Percentiles rank a stretch among this genome's conserved stretches.
These are phyloP conservation scores for Candida insectorum DNA, from an alignment of 805 yeast species.

Conservation along the genomic window DNA sequence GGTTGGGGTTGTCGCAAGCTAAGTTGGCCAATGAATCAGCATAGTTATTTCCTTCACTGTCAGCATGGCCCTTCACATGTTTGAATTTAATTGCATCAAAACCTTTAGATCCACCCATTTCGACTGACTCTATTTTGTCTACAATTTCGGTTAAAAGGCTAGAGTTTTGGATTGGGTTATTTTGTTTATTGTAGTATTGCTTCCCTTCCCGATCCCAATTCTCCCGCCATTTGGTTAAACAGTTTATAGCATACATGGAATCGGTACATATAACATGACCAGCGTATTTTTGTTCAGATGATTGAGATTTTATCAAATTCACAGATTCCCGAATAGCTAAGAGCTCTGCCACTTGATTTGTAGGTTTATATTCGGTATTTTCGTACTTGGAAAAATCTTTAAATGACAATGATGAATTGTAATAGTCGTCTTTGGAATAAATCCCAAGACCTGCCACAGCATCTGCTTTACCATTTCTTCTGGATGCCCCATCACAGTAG, in stretches of 20 bases:
- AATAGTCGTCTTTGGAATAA: conserved; percentile 25
- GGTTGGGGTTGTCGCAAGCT: conserved; percentile 43
- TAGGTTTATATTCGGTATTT: conserved; percentile 35
- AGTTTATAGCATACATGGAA: conserved; percentile 61
- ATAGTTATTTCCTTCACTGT: conserved; percentile 64
- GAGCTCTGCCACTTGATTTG: conserved; percentile 82
- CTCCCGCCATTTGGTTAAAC: conserved; percentile 54
- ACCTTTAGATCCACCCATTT: too few species aligned
- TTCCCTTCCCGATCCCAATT: too few species aligned
- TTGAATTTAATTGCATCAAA: too few species aligned
- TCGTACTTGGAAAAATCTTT: conserved; percentile 37
- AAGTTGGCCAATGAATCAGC: conserved; percentile 73
- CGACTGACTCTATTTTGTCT: too few species aligned
- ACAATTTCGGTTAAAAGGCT: too few species aligned
- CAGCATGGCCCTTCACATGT: conserved; percentile 75
- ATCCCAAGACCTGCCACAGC: conserved; percentile 65
- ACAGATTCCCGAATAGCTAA: conserved; percentile 48
- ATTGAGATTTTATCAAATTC: neutral
- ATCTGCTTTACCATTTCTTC: conserved; percentile 49
- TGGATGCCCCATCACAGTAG: conserved; percentile 78
- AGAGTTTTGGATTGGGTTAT: too few species aligned
- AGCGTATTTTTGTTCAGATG: neutral
- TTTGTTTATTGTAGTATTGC: too few species aligned
- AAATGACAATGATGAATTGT: conserved; percentile 9
- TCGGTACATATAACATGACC: conserved; percentile 53